Evolutionary conservation across 768 basidiomycete species (phyloP).

Genomic region (Mycena capillaripes): DNA sequence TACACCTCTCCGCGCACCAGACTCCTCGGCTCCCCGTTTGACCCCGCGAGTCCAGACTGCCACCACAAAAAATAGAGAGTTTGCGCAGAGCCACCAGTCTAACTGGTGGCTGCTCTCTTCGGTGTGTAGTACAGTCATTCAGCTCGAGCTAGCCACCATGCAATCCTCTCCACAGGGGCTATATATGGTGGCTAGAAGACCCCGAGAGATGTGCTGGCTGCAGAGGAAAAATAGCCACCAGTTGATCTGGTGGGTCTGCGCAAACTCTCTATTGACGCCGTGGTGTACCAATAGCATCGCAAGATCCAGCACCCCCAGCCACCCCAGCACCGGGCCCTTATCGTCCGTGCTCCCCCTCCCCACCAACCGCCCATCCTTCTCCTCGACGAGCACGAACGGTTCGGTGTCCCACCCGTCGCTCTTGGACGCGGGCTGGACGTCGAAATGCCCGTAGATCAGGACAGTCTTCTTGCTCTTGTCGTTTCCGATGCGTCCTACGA

Average conservation of each 20-base stretch:
- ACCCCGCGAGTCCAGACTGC: too few species aligned
- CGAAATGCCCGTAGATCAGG: conserved; percentile 94
- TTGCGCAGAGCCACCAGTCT: too few species aligned
- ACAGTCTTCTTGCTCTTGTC: conserved; percentile 95
- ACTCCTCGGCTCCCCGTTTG: background rate
- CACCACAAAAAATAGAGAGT: too few species aligned
- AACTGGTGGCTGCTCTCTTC: too few species aligned
- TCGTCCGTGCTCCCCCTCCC: conserved; percentile 93
- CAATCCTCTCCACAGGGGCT: too few species aligned
- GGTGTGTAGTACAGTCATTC: too few species aligned
- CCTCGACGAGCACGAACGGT: conserved; percentile 79
- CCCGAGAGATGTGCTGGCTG: too few species aligned
- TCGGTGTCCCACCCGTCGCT: conserved; percentile 91
- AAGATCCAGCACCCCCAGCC: conserved; percentile 92
- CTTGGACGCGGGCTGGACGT: conserved; percentile 85
- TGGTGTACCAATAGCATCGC: conserved; percentile 91
- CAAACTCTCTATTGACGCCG: conserved; percentile 98
- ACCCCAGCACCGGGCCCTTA: conserved; percentile 91
- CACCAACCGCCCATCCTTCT: conserved; percentile 70
- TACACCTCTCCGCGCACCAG: too few species aligned
- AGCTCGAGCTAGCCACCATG: too few species aligned
- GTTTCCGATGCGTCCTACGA: conserved; percentile 85
- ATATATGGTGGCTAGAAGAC: too few species aligned
- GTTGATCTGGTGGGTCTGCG: too few species aligned
- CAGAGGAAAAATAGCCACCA: too few species aligned